Evolutionary conservation across 2,329 filamentous ascomycete species (phyloP), one percentile per base, ranked within the genome.

Genomic region (Pestalotiopsis sp.): DNA sequence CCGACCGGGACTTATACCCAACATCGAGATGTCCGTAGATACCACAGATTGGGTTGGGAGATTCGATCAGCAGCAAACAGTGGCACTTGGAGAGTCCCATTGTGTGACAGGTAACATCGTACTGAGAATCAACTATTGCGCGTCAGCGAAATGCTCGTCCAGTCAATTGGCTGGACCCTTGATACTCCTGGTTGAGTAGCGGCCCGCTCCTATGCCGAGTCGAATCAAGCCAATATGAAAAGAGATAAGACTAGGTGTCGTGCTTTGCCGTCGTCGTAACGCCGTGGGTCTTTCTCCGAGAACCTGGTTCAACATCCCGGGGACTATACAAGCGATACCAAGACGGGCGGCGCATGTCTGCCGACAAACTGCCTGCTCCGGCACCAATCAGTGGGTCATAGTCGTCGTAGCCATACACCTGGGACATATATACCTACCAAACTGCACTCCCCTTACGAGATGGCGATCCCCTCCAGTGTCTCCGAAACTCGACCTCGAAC

Each of bases 181-280:
- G 4, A 40, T 36, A 6, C 36, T 36, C 27, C 31, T 62, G 5
- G 25, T 62, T 20, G 17, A 62, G 59, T 62, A 31, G n/a, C 59
- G 59, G 57, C 25, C 59, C 31, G 31, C 59, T 62, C 27, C 59
- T 40, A 7, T 13, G 17, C 36, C 59, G 36, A 2, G 31, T 38
- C 17, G 31, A 62, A 36, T 31, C 36, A 49, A 20, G n/a, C 61
- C 61, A 64, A 40, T 49, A 52, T 64, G n/a, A 64, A 64, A 64
- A 64, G 20, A 64, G 61, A 64, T 45, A 64, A 64, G 61, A 45
- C 40, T 40, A 45, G 25, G 25, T 64, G 61, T 64, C 61, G 61
- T 64, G 61, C 38, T 64, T 36, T 49, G 61, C 25, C 38, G 20
- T 38, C 61, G 61, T 64, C 61, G 61, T 64, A 64, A 64, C 59